Base-by-base conservation (phyloP, 192 early-diverging fungal species). In the Linnemannia exigua region DNA sequence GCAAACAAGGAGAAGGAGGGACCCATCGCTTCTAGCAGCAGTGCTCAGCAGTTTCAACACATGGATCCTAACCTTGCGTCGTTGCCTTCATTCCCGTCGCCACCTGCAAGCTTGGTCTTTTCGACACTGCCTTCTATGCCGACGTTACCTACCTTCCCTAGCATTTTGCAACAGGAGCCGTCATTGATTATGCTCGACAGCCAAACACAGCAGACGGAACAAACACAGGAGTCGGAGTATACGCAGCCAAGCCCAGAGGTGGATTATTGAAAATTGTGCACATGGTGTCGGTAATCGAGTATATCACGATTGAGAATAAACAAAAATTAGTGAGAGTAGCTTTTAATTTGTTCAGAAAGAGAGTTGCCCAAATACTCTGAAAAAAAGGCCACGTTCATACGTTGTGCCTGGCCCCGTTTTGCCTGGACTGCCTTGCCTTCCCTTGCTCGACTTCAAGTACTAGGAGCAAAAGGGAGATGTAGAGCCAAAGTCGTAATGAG, bases 101-200 rank as follows among this genome's bases (percentile, higher is more conserved):
- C 52, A 9, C 52, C 52, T 54, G 52, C 52, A n/a, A 54, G 52
- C 52, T 54, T 54, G 52, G n/a, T 54, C 52, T 54, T 54, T 54
- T 54, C 52, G 7, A 54, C 52, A 7, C 22, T 54, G 52, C 52
- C 52, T 20, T 54, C n/a, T n/a, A 54, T 54, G 52, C 52, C 52
- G 52, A 54, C 52, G n/a, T n/a, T 54, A 7, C 52, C 52, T 8
- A 54, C 52, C 8, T 54, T 54, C 25, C 52, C 52, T 6, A 54
- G 52, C 17, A 25, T 54, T 8, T 11, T 54, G 52, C 25, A 54
- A 9, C 52, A 54, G 11, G 52, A 25, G 7, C 52, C 52, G 52
- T 54, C 52, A 25, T 54, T 54, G 52, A 54, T 54, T n/a, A 54
- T 54, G 52, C 22, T 25, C 6, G 52, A 54, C 25, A 54, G 52